Evolutionary conservation across 176 grass and related monocot species (phyloP).

Genomic region (Echinochloa phyllopogon): DNA sequence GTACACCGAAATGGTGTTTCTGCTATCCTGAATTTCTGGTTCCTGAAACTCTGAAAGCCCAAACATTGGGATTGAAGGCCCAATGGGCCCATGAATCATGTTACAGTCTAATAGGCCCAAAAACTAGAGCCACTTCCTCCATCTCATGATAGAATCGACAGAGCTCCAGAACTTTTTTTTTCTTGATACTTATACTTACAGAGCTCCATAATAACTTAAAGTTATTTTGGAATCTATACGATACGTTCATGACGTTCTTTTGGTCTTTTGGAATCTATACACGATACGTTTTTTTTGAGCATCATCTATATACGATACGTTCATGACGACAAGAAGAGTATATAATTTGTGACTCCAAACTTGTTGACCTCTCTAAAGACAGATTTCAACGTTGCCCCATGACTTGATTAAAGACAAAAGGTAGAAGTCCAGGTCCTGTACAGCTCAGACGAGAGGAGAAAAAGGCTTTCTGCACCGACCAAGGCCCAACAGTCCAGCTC

Average conservation of each 20-base stretch:
- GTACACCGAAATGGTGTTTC: background rate
- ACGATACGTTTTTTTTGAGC: background rate
- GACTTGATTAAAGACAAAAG: background rate
- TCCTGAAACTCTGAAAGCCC: background rate
- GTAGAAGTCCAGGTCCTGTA: background rate
- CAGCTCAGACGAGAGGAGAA: too few relatives aligned
- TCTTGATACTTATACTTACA: too few relatives aligned
- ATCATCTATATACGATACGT: background rate
- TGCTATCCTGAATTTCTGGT: background rate
- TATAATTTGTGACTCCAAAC: background rate
- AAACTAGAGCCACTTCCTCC: background rate
- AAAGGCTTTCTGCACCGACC: constrained; percentile 27
- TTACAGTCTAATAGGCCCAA: background rate
- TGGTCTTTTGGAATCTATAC: too few relatives aligned
- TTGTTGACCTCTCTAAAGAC: background rate
- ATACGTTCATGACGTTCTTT: too few relatives aligned
- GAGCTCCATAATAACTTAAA: too few relatives aligned
- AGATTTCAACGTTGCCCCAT: background rate
- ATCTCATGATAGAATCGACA: background rate
- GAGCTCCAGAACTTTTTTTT: background rate
- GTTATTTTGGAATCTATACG: too few relatives aligned
- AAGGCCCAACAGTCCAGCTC: constrained; percentile 38
- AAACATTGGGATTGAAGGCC: background rate
- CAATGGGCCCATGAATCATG: background rate
- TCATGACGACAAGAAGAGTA: background rate